phyloP scores from a whole-genome alignment of 2,329 filamentous ascomycete species.

The Exophiala alcalophila region DNA sequence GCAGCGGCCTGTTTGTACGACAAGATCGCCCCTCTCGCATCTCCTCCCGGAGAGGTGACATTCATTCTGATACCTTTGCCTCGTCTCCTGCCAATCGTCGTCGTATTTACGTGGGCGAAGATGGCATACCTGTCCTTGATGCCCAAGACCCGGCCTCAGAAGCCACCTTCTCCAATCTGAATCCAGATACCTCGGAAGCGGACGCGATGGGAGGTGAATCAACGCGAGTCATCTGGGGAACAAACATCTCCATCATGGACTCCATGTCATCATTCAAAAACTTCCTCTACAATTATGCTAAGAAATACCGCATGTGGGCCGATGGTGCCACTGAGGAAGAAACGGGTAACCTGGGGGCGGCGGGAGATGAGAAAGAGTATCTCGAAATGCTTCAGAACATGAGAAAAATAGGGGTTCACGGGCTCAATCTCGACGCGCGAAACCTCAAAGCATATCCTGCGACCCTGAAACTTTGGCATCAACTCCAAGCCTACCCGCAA shows the following conservation, averaged over 20 bases:
- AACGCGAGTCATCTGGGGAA: conserved; percentile 89
- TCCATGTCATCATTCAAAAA: conserved; percentile 85
- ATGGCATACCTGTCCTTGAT: conserved; percentile 57
- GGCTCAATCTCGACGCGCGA: conserved; percentile 81
- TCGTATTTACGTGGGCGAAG: conserved; percentile 62
- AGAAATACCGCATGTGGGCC: conserved; percentile 88
- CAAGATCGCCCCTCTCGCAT: conserved; percentile 54
- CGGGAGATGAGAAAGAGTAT: conserved; percentile 77
- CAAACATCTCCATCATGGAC: conserved; percentile 90
- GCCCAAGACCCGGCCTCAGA: conserved; percentile 51
- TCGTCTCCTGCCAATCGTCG: conserved; percentile 52
- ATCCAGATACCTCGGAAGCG: conserved; percentile 88
- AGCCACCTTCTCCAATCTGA: conserved; percentile 63
- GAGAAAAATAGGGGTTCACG: conserved; percentile 78
- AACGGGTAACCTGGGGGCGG: conserved; percentile 62
- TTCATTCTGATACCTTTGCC: conserved; percentile 73
- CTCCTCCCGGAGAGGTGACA: conserved; percentile 73
- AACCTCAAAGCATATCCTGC: conserved; percentile 92
- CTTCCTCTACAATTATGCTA: conserved; percentile 86
- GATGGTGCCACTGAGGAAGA: conserved; percentile 80
- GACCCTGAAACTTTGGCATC: conserved; percentile 91
- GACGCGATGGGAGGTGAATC: conserved; percentile 79
- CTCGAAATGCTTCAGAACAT: conserved; percentile 83
- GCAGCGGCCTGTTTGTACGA: conserved; percentile 81
- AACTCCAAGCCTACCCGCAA: conserved; percentile 88